Evolutionary conservation across 805 yeast genomes (phyloP).

Genomic region (Yamadazyma paraphyllophila): DNA sequence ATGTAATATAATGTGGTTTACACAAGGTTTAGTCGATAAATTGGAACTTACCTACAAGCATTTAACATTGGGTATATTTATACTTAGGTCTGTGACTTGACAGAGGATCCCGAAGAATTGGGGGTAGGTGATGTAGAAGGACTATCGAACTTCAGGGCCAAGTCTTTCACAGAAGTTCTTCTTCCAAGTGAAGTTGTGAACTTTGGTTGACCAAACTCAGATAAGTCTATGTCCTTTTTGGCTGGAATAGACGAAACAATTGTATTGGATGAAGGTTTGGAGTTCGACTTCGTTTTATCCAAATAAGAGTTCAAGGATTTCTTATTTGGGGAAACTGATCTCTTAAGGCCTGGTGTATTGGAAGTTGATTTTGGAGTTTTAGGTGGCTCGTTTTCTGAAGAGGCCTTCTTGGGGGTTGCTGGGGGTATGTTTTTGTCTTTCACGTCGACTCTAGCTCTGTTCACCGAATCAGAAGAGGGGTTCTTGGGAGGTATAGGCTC

Average conservation of each 20-base stretch:
- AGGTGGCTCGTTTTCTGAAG: constrained; percentile 7
- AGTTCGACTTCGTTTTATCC: constrained; percentile 4
- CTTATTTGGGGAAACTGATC: constrained; percentile 42
- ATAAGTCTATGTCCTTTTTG: constrained; percentile 23
- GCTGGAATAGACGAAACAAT: constrained; percentile 23
- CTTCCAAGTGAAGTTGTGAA: constrained; percentile 26
- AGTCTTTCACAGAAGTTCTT: constrained; percentile 32
- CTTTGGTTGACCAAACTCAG: constrained; percentile 28
- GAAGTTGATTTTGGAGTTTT: constrained; percentile 18
- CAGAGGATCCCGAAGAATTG: constrained; percentile 18
- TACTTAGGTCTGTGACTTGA: constrained; percentile 4
- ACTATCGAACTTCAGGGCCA: constrained; percentile 27
- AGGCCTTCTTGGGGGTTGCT: constrained; percentile 10
- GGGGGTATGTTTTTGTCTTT: neutral
- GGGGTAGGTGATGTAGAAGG: constrained; percentile 12
- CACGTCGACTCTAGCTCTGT: neutral
- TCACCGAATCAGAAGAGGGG: neutral
- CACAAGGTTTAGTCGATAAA: too few species aligned
- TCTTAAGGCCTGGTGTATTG: constrained; percentile 22
- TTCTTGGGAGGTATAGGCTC: constrained; percentile 1
- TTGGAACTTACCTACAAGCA: too few species aligned
- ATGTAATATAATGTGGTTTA: too few species aligned
- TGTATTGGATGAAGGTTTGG: neutral
- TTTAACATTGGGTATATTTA: too few species aligned
- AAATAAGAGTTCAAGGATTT: constrained; percentile 25